phyloP scores from a whole-genome alignment of 345 rosid genomes.

The Brassica incana region DNA sequence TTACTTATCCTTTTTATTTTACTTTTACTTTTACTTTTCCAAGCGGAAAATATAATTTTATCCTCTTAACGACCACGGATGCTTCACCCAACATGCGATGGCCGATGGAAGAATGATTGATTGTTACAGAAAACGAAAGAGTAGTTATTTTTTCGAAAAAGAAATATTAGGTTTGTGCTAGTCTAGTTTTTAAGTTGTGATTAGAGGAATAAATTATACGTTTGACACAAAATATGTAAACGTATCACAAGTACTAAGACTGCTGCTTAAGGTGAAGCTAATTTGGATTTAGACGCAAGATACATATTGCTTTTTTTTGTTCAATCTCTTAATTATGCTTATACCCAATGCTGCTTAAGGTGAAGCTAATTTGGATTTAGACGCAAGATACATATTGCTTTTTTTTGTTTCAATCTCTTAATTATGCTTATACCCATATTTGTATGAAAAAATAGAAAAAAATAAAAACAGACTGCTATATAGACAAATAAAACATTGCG shows the following conservation, averaged over 20 bases:
- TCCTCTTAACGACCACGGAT: constrained; percentile 34
- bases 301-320: constrained; percentile 3
- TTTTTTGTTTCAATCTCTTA: not conserved
- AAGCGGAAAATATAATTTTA: not conserved
- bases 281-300: constrained; percentile 16
- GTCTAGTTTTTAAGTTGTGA: not conserved
- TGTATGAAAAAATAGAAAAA: not conserved
- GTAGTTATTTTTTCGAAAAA: not conserved
- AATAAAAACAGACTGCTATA: not conserved
- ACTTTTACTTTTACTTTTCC: not conserved
- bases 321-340: not conserved
- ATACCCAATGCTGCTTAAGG: not conserved
- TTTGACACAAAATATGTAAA: not conserved
- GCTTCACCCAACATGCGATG: constrained; percentile 34
- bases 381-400: constrained; percentile 24
- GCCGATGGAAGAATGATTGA: constrained; percentile 15
- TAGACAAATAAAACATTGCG: not conserved
- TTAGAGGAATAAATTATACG: not conserved
- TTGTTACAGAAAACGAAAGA: constrained; percentile 23
- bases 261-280: not conserved
- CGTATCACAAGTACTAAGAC: not conserved
- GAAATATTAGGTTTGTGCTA: constrained; percentile 13
- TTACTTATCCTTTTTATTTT: constrained; percentile 10
- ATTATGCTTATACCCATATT: not conserved
- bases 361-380: constrained; percentile 2